A percentile compares a stretch with the other conserved stretches of the same genome.
Evolutionary conservation across 2,329 filamentous ascomycete genomes (phyloP).

Genomic region (Colletotrichum horii): DNA sequence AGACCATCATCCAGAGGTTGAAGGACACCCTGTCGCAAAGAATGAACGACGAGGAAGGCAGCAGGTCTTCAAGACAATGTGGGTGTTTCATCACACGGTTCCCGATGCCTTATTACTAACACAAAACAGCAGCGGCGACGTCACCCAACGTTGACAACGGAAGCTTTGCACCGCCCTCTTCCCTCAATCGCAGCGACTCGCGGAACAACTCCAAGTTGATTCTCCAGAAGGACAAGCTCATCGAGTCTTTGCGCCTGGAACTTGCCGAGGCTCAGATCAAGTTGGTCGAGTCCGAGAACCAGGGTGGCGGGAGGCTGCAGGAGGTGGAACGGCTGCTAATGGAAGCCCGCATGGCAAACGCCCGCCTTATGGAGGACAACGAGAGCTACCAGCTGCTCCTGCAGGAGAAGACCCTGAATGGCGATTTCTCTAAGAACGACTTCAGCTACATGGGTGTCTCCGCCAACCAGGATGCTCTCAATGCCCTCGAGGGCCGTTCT

Average conservation of each 20-base stretch:
- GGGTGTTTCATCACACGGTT: conserved; percentile 30
- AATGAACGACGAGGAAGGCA: conserved; percentile 63
- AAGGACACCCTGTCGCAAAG: conserved; percentile 88
- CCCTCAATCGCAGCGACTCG: conserved; percentile 85
- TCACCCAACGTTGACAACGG: conserved; percentile 75
- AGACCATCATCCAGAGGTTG: conserved; percentile 85
- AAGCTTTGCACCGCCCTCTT: conserved; percentile 86
- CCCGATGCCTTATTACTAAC: conserved; percentile 2
- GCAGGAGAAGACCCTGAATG: conserved; percentile 93
- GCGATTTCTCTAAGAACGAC: conserved; percentile 84
- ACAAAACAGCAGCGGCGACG: conserved; percentile 32
- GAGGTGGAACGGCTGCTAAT: conserved; percentile 91
- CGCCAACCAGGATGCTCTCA: conserved; percentile 68
- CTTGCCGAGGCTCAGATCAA: conserved; percentile 96
- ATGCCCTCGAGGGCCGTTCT: conserved; percentile 63
- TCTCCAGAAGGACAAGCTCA: conserved; percentile 94
- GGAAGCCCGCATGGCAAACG: conserved; percentile 94
- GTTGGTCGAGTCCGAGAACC: conserved; percentile 90
- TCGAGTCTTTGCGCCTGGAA: conserved; percentile 89
- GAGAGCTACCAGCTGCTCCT: conserved; percentile 96
- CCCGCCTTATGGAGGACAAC: conserved; percentile 96
- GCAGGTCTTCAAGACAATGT: conserved; percentile 64
- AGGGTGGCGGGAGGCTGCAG: conserved; percentile 83
- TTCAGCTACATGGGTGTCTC: conserved; percentile 71
- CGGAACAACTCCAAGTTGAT: conserved; percentile 88